Conservation (phyloP, 2,329 filamentous ascomycete species). For the Shiraia bambusicola region DNA sequence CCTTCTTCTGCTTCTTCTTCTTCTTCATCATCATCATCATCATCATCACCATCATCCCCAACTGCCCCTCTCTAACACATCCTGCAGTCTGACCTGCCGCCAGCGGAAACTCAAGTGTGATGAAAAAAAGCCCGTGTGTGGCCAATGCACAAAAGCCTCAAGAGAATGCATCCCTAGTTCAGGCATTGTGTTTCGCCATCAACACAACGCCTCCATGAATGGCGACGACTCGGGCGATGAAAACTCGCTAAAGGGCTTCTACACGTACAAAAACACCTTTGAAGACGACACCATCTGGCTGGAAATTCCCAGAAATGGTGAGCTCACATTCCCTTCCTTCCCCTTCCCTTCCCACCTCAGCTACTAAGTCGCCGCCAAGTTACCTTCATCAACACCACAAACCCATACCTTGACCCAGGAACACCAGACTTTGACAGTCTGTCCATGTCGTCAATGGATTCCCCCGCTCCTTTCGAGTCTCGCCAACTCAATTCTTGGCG, state of each 20-base stretch:
- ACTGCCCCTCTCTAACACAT: conserved; percentile 10
- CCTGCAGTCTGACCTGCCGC: conserved; percentile 53
- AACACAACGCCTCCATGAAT: conserved; percentile 71
- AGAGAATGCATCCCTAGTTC: conserved; percentile 63
- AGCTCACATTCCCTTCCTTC: conserved; percentile 9
- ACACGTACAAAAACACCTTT: conserved; percentile 67
- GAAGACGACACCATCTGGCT: conserved; percentile 62
- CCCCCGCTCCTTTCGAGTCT: conserved; percentile 33
- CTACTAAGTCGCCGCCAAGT: conserved; percentile 45
- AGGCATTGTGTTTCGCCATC: conserved; percentile 66
- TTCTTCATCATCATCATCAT: too few species aligned
- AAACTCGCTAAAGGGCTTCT: conserved; percentile 60
- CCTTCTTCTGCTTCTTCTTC: conserved; percentile 9
- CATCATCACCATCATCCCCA: too few species aligned
- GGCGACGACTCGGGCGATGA: conserved; percentile 48
- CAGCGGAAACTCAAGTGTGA: conserved; percentile 66
- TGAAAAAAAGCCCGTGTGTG: conserved; percentile 61
- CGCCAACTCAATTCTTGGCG: conserved; percentile 31
- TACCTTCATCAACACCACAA: conserved; percentile 63
- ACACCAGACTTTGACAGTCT: conserved; percentile 40
- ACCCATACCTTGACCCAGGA: conserved; percentile 58
- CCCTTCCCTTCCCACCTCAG: background rate
- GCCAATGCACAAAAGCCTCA: conserved; percentile 62
- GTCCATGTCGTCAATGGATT: conserved; percentile 36
- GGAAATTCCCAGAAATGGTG: conserved; percentile 61